Percentiles rank a stretch among this genome's conserved stretches.
These are phyloP conservation scores for Talaromyces islandicus DNA, from an alignment of 2,329 filamentous ascomycete species.

Conservation along the genomic window DNA sequence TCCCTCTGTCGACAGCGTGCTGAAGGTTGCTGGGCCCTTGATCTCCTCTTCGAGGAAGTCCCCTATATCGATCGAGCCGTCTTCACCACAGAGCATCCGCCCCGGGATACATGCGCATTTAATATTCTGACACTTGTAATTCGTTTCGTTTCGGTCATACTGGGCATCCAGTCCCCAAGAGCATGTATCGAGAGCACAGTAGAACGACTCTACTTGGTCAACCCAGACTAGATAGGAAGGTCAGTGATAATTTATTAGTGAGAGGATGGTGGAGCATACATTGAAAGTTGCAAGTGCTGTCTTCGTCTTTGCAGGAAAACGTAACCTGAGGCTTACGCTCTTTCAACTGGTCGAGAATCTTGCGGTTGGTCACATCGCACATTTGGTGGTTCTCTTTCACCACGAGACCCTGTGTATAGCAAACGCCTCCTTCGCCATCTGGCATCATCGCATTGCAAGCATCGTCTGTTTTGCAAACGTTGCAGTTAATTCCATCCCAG, in stretches of 20 bases:
- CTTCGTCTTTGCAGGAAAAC: slow-evolving; percentile 76
- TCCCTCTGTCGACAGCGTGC: slow-evolving; percentile 54
- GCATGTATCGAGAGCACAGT: slow-evolving; percentile 82
- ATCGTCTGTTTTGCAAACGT: slow-evolving; percentile 77
- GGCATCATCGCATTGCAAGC: slow-evolving; percentile 88
- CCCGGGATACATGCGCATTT: slow-evolving; percentile 82
- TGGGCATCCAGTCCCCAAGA: slow-evolving; percentile 63
- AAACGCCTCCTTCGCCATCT: slow-evolving; percentile 72
- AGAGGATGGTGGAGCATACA: slow-evolving; percentile 53
- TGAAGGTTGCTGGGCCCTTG: slow-evolving; percentile 80
- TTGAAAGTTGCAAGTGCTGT: slow-evolving; percentile 84
- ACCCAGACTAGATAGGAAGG: slow-evolving; percentile 70
- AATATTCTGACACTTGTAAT: slow-evolving; percentile 78
- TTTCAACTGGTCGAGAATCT: slow-evolving; percentile 82
- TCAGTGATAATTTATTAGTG: slow-evolving; percentile 19
- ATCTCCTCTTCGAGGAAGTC: slow-evolving; percentile 82
- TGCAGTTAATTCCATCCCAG: slow-evolving; percentile 97
- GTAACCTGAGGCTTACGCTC: slow-evolving; percentile 86
- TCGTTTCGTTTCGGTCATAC: slow-evolving; percentile 69
- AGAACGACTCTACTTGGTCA: slow-evolving; percentile 89
- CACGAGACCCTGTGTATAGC: slow-evolving; percentile 84
- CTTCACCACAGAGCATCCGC: slow-evolving; percentile 88
- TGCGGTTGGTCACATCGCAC: slow-evolving; percentile 93
- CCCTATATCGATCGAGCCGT: slow-evolving; percentile 83
- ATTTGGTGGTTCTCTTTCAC: slow-evolving; percentile 96